These are phyloP conservation scores for Babesia gibsoni DNA, from an alignment of 169 alveolate species.

Conservation along the genomic window DNA sequence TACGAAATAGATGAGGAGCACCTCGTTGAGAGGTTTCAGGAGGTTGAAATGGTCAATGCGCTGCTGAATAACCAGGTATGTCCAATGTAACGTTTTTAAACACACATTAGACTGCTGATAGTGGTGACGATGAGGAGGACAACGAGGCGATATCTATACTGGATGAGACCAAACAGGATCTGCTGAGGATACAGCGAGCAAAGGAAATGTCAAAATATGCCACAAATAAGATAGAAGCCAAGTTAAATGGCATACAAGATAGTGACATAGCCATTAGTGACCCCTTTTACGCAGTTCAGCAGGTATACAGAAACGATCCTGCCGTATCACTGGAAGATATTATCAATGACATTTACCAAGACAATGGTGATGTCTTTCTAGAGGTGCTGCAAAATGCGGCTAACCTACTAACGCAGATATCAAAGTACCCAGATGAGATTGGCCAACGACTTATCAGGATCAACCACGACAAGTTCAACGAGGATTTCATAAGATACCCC, in stretches of 20 bases:
- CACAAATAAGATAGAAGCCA: neutral
- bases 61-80: conserved; percentile 1
- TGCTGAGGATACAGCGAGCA: conserved; percentile 21
- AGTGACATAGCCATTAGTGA: neutral
- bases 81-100: neutral
- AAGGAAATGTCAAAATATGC: neutral
- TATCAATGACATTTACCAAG: conserved; percentile 4
- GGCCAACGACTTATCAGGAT: conserved; percentile 41
- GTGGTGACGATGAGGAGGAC: conserved; percentile 13
- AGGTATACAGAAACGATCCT: conserved; percentile 33
- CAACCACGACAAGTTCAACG: conserved; percentile 35
- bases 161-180: conserved; percentile 49
- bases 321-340: conserved; percentile 28
- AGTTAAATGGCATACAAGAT: conserved; percentile 1
- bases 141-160: conserved; percentile 1
- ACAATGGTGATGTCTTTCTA: conserved; percentile 17
- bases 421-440: conserved; percentile 42
- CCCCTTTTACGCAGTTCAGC: conserved; percentile 8
- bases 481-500: conserved; percentile 31
- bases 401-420: conserved; percentile 22
- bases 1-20: conserved; percentile 55
- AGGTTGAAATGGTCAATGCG: conserved; percentile 13
- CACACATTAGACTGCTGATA: neutral
- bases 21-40: conserved; percentile 13
- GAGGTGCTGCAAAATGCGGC: conserved; percentile 12